Evolutionary conservation across 331 rosid species (phyloP), one percentile per base, ranked within the genome.

Genomic region (Cydonia oblonga): DNA sequence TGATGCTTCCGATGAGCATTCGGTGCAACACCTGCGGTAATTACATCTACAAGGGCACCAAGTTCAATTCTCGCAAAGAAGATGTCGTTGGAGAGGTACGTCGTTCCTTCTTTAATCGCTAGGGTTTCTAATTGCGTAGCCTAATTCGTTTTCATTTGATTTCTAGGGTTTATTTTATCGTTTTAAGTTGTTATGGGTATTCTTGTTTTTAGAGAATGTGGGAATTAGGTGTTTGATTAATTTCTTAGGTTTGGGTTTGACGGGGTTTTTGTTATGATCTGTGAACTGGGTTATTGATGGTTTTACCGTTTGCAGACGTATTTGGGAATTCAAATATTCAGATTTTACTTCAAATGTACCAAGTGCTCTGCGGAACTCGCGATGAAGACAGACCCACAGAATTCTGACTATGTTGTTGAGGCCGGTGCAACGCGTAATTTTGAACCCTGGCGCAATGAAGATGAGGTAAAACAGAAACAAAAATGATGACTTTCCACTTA

Each of bases 1-100:
- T 93, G 97, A 93, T 90, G 98, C 97, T 93, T 79, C 97, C 98
- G 22, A 93, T 93, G 97, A 93, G 97, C 79, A 90, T 93, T 49
- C 83, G 97, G 19, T 93, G 97, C 90, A 87, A 84, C 57, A 90
- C 98, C 0, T 90, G 98, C 1, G 98, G 97, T 0, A 93, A 88
- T 77, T 93, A 90, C 72, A 93, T 90, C 73, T 90, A 90, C 82
- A 90, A 93, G 25, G 97, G 98, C 22, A 93, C 97, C 69, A 93
- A 93, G 57, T 90, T 90, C 77, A 93, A 93, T 44, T 93, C 96
- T 14, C 83, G 97, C 24, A 90, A 93, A 72, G 97, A 93, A 80
- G 96, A 89, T 70, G 96, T 87, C 9, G 63, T 89, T 9, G 98
- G 96, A 62, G 96, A 93, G 90, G 96, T 85, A 25, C 35, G 22